phyloP scores from a whole-genome alignment of 495 filamentous ascomycete species.

The Pseudomonodictys pantanalensis region DNA sequence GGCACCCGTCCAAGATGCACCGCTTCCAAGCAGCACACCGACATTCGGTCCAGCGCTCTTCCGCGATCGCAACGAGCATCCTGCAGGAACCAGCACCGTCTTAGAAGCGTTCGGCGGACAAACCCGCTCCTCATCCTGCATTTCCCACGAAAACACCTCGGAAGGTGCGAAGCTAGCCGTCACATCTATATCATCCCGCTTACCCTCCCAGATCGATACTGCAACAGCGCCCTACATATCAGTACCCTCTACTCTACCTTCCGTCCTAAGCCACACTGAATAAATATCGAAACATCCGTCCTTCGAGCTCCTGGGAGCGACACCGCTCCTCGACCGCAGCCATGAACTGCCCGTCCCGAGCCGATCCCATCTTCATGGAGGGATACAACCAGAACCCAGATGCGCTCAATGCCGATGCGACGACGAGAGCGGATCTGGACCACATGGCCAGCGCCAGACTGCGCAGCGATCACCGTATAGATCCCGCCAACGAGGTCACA shows the following conservation, averaged over 20 bases:
- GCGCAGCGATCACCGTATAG: conserved; percentile 39
- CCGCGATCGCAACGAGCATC: background rate
- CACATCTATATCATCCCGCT: no score
- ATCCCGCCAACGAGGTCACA: conserved; percentile 26
- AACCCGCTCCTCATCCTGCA: background rate
- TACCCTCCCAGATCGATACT: no score
- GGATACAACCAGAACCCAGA: conserved; percentile 60
- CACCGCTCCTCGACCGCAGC: no score
- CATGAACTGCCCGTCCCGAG: conserved; percentile 58
- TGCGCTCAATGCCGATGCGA: conserved; percentile 52
- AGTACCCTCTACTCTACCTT: background rate
- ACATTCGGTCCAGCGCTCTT: conserved; percentile 6
- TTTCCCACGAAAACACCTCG: background rate
- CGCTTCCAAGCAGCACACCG: conserved; percentile 8
- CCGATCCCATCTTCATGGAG: conserved; percentile 47
- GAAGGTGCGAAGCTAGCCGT: no score
- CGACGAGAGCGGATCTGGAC: conserved; percentile 58
- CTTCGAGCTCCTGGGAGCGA: no score
- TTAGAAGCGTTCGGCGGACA: background rate
- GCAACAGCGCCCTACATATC: no score
- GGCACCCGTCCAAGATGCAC: background rate
- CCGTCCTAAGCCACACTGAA: no score
- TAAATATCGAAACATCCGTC: no score
- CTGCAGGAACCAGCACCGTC: background rate
- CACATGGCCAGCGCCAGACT: conserved; percentile 55